These are phyloP conservation scores for Malbranchea zuffiana DNA, from an alignment of 2,329 filamentous ascomycete genomes.

Conservation along the genomic window DNA sequence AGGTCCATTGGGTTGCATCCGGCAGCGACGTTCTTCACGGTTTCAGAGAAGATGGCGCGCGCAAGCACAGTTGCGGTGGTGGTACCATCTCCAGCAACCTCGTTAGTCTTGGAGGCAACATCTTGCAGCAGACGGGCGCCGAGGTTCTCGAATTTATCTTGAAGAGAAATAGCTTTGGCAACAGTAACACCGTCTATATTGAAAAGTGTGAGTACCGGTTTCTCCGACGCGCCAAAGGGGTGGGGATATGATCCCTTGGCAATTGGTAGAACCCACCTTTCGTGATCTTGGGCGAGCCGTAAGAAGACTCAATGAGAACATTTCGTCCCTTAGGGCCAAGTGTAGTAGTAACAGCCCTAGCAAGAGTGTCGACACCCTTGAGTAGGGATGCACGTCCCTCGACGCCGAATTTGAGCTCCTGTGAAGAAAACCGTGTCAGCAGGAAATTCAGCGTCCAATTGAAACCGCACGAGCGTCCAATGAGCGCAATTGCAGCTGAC, in stretches of 20 bases:
- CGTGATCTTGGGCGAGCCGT: slow-evolving; percentile 98
- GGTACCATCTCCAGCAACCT: slow-evolving; percentile 95
- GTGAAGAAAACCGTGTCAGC: background rate
- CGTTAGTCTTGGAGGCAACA: slow-evolving; percentile 98
- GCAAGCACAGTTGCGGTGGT: slow-evolving; percentile 96
- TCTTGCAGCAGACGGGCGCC: slow-evolving; percentile 94
- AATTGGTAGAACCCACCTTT: slow-evolving; percentile 58
- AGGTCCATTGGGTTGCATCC: slow-evolving; percentile 99
- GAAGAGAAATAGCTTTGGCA: slow-evolving; percentile 76
- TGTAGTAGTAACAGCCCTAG: slow-evolving; percentile 90
- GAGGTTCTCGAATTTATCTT: slow-evolving; percentile 99
- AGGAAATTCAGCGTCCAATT: background rate
- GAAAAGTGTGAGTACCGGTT: slow-evolving; percentile 6
- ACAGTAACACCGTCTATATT: slow-evolving; percentile 71
- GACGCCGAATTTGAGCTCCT: slow-evolving; percentile 98
- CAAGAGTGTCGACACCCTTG: slow-evolving; percentile 90
- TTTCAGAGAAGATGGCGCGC: slow-evolving; percentile 98
- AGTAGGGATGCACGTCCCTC: slow-evolving; percentile 83
- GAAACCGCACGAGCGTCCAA: background rate
- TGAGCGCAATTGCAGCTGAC: slow-evolving; percentile 40
- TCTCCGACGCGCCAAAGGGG: background rate
- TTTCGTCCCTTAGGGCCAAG: slow-evolving; percentile 97
- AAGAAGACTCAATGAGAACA: slow-evolving; percentile 96
- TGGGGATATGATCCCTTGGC: too few relatives aligned
- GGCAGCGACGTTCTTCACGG: slow-evolving; percentile 97